Evolutionary conservation across 2,329 filamentous ascomycete genomes (phyloP).

Genomic region (Nannizziopsis barbatae): DNA sequence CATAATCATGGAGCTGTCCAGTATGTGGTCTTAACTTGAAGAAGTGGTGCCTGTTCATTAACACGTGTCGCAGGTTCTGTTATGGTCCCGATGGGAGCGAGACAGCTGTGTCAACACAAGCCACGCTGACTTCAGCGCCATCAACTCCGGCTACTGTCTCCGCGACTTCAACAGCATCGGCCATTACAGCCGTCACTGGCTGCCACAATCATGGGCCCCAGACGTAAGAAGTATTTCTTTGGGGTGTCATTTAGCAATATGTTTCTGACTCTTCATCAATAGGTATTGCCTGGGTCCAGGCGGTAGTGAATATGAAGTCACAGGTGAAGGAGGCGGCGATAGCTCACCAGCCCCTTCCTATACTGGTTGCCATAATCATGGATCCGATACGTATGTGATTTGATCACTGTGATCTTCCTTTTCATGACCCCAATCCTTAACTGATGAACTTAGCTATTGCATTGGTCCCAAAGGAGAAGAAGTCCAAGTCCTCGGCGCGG

Average conservation of each 20-base stretch:
- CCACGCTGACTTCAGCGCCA: conserved; percentile 15
- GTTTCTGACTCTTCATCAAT: conserved; percentile 11
- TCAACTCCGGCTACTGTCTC: conserved; percentile 17
- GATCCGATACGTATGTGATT: conserved; percentile 41
- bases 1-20: conserved; percentile 24
- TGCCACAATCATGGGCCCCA: conserved; percentile 42
- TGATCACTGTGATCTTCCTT: too few species aligned
- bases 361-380: conserved; percentile 56
- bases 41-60: background rate
- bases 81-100: conserved; percentile 23
- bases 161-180: conserved; percentile 23
- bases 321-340: conserved; percentile 42
- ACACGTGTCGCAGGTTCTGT: conserved; percentile 18
- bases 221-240: conserved; percentile 25
- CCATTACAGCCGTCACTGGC: conserved; percentile 40
- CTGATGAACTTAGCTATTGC: conserved; percentile 44
- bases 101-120: conserved; percentile 19
- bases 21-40: conserved; percentile 13
- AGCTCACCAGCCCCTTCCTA: conserved; percentile 49
- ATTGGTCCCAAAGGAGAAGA: conserved; percentile 50
- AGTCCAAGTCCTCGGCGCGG: conserved; percentile 41
- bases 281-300: conserved; percentile 28
- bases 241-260: background rate
- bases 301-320: conserved; percentile 30
- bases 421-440: background rate